Evolutionary conservation across 805 yeast genomes (phyloP), one percentile per base, ranked within the genome.

Genomic region (Starmera quercuum): DNA sequence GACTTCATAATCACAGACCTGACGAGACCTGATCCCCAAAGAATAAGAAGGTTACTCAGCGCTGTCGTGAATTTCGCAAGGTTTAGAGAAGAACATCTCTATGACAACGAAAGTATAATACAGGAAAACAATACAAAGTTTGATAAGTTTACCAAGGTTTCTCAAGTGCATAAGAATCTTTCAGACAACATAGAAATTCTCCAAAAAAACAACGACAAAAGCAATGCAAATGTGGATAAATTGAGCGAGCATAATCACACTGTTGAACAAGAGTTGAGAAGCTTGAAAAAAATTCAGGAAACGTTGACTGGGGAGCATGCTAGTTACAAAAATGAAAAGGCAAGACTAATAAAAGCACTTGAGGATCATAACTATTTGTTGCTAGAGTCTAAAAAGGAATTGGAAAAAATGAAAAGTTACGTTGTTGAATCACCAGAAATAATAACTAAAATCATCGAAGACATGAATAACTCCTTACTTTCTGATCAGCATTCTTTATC

Each of bases 51-150:
- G 30, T 65, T 85, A 15, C 56, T 86, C 19, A 84, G 95, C 51
- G 92, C 92, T 1, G 76, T 86, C 32, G 82, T 86, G 16, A 87
- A 87, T 53, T 87, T 75, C 64, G 94, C 94, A 1, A 62, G 90
- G 36, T 86, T 83, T 49, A 68, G 95, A 44, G 94, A 84, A 45
- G 85, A 78, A 42, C 77, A 83, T 38, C 71, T 78, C 53, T 68
- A 64, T 17, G 87, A 81, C 44, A 78, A 83, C 48, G 85, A 78
- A 40, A 72, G 71, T 18, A 60, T 82, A 18, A 73, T 80, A 20
- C 59, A 66, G 6, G 62, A 66, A 29, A 71, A 77, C 39, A 82
- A 78, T 33, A 50, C 62, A 9, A 58, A 71, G 31, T 55, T 74
- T 14, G 69, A 66, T 19, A 61, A 66, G 33, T 62, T 66, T 30